Evolutionary conservation across 1,284 basidiomycete species (phyloP), one percentile per base, ranked within the genome.

Genomic region (Meira miltonrushii): DNA sequence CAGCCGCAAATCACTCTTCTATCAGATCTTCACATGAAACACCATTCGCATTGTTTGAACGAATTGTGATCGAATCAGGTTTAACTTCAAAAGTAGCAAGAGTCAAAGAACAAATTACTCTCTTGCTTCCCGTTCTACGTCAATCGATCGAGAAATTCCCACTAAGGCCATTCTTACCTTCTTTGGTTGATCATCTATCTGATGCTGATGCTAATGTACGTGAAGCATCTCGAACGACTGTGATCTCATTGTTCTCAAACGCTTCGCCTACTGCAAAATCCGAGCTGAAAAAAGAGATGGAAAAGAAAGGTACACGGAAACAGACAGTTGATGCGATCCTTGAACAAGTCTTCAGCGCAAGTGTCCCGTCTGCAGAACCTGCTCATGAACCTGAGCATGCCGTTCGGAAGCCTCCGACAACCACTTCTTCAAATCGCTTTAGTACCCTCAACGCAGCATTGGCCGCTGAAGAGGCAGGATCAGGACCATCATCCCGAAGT

Each of bases 241-340:
- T 92, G 50, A 84, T 95, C 13, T 85, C 88, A 61, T 83, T 98
- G 47, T 92, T 96, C 72, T 86, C 89, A 0, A 87, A 87, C 11
- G 84, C 89, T 0, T 84, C 84, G 1, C 86, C 93, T 68, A 87
- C 86, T 8, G 94, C 93, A 2, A 87, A 90, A 51, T 85, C 90
- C 0, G 93, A 97, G 76, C 82, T 98, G 55, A 96, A 96, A 81
- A 92, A 90, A 75, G 89, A 92, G 75, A 83, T 98, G 82, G 79
- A 85, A 1, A 89, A 88, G 77, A 88, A 88, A 77, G 84, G 84
- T 51, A 88, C 94, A 39, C 84, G 92, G 48, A 95, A 94, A 79
- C 85, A 86, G 6, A 92, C 93, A 41, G 75, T 79, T 9, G 83
- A 84, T 25, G 73, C 68, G 12, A 80, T 84, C 50, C 70, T 83